Evolutionary conservation across 805 yeast species (phyloP), one percentile per base, ranked within the genome.

Genomic region (Candida nitratophila): DNA sequence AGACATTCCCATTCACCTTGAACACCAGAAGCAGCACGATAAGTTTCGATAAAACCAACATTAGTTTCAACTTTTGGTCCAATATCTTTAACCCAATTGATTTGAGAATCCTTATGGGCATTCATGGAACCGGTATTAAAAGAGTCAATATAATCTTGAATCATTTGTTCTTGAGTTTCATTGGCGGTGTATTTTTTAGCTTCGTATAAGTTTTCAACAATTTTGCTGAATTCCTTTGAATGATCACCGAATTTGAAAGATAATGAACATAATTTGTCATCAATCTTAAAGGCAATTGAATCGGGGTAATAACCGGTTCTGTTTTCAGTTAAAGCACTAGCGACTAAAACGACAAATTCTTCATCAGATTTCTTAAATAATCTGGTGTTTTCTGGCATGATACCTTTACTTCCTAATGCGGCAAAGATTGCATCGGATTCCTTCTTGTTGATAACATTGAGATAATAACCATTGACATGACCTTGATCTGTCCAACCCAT

Each of bases 1-100:
- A 88, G 68, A 26, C 95, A 87, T 66, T 88, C 96, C 91, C 93
- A 88, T 64, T 88, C 96, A 47, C 96, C 96, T 57, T 89, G 76
- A 39, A 87, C 86, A 39, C 96, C 96, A 29, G 90, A 77, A 15
- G 96, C 95, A 60, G 87, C 96, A 63, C 96, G 75, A 66, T 88
- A 88, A 26, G 96, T 88, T 67, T 88, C 96, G 53, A 88, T 88
- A 61, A 88, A 88, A 0, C 96, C 96, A 54, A 88, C 77, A 60
- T 88, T 87, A 38, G 91, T 80, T 65, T 81, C 88, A 33, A 82
- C 81, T 14, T 68, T 68, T 12, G 96, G 96, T 1, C 86, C 83
- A 42, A 84, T 64, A 61, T 88, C 96, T 59, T 85, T 85, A 46
- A 88, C 95, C 96, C 96, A 88, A 47, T 76, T 71, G 44, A 81